Evolutionary conservation across 2,329 filamentous ascomycete genomes (phyloP), one percentile per base, ranked within the genome.

Genomic region (Monilinia polystroma): DNA sequence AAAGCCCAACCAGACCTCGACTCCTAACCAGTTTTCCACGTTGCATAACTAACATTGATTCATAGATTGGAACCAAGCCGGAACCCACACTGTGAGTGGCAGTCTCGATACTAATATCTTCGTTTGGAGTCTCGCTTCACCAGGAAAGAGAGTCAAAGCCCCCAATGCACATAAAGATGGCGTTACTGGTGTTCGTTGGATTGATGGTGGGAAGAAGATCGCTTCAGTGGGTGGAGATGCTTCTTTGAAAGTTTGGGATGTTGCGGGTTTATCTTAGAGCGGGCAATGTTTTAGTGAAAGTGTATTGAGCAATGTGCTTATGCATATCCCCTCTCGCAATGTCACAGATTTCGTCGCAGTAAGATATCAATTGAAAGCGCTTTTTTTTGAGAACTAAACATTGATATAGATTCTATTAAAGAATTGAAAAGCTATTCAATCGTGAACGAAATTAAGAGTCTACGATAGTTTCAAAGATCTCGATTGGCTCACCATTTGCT

Each of bases 121-220:
- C 76, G 88, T 97, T 41, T 99, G 95, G 92, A 97, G 92, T 77
- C 79, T 97, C 52, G 80, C 82, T 54, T 91, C 92, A 76, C 94
- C 94, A 0, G 93, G 92, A 2, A 91, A 91, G 78, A 85, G 94
- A 72, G 85, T 96, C 72, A 94, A 95, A 81, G 89, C 88, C 18
- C 80, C 87, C 29, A 96, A 97, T 75, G 93, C 94, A 60, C 95
- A 99, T 80, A 97, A 97, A 80, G 95, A 98, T 75, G 95, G 95
- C 12, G 93, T 98, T 23, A 92, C 90, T 72, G 94, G 91, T 20
- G 90, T 98, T 20, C 85, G 85, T 16, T 99, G 94, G 93, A 83
- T 91, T 18, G 84, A 83, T 38, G 86, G 84, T 11, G 82, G 82
- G 67, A 78, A 78, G 23, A 91, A 85, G 79, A 83, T 98, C 60